Base-by-base conservation (phyloP, 2,329 filamentous ascomycete species). In the Shiraia bambusicola region DNA sequence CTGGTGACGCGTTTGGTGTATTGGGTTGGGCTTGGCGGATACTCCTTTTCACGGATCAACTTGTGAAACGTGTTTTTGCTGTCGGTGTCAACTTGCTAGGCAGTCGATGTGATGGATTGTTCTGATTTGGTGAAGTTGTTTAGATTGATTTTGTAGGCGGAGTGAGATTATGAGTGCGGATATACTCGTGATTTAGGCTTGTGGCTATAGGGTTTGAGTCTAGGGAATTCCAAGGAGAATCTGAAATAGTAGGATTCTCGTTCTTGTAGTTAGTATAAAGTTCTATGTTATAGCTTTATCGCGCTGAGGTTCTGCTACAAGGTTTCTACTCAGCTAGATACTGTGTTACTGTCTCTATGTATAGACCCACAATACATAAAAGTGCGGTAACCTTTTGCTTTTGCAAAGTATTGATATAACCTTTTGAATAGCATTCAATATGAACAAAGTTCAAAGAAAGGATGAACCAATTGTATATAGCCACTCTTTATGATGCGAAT, bases 71-170 rank as follows among this genome's bases (percentile, higher is more conserved):
- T 13, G n/a, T 16, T 2, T 14, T 15, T 13, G 6, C 10, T n/a
- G 10, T 19, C 7, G 15, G 10, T 30, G 6, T 12, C 25, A 25
- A 31, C 27, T 30, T 28, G 40, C 42, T 4, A 47, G 40, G 13
- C 44, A 47, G 31, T 47, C 40, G 13, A 47, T 39, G 13, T 47
- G 44, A 33, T 47, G 44, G 14, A 48, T 41, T 7, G 45, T 40
- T 28, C 45, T 48, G 6, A 48, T 30, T 17, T 30, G 22, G 17
- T 41, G 45, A 3, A 48, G 15, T 13, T 33, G 28, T 30, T 45
- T 45, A 4, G 29, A 30, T 9, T 39, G 28, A 27, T 48, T 40
- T 37, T 32, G 38, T 6, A 40, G 40, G 17, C 39, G 43, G n/a
- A 40, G 30, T 11, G 33, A 47, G 32, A 11, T 17, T 22, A 29